A percentile compares a stretch with the other conserved stretches of the same genome.
Conservation (phyloP, 2,329 filamentous ascomycete genomes). For the Exophiala calicioides region DNA sequence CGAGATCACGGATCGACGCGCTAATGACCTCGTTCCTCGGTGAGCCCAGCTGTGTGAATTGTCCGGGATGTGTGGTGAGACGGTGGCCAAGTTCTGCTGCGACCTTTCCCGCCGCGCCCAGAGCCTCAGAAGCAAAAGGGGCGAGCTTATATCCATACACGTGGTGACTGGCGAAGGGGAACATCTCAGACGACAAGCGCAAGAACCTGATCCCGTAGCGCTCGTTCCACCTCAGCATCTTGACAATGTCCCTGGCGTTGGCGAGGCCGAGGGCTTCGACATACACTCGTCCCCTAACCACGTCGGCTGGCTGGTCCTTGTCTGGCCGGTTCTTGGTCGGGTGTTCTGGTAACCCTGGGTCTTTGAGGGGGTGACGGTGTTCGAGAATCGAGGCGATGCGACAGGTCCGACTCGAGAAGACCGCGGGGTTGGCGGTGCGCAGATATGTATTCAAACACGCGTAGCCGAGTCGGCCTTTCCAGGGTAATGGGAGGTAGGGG, state of each 20-base stretch:
- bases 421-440: slow-evolving; percentile 73
- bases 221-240: slow-evolving; percentile 90
- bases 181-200: slow-evolving; percentile 92
- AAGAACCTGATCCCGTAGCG: slow-evolving; percentile 90
- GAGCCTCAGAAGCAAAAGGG: slow-evolving; percentile 75
- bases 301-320: slow-evolving; percentile 66
- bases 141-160: slow-evolving; percentile 83
- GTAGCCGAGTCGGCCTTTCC: slow-evolving; percentile 87
- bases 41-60: slow-evolving; percentile 88
- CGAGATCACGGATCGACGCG: slow-evolving; percentile 76
- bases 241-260: slow-evolving; percentile 79
- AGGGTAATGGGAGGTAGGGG: slow-evolving; percentile 78
- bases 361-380: slow-evolving; percentile 76
- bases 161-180: slow-evolving; percentile 87
- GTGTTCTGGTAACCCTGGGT: slow-evolving; percentile 76
- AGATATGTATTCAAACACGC: slow-evolving; percentile 93
- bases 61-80: slow-evolving; percentile 86
- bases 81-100: slow-evolving; percentile 78
- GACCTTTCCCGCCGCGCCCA: slow-evolving; percentile 75
- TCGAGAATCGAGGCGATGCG: slow-evolving; percentile 88
- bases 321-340: slow-evolving; percentile 84
- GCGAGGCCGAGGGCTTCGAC: slow-evolving; percentile 76
- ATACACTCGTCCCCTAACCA: slow-evolving; percentile 68
- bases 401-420: slow-evolving; percentile 90
- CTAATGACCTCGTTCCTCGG: slow-evolving; percentile 75